Evolutionary conservation across 257 asterid species (phyloP).

Genomic region (Salvia splendens): DNA sequence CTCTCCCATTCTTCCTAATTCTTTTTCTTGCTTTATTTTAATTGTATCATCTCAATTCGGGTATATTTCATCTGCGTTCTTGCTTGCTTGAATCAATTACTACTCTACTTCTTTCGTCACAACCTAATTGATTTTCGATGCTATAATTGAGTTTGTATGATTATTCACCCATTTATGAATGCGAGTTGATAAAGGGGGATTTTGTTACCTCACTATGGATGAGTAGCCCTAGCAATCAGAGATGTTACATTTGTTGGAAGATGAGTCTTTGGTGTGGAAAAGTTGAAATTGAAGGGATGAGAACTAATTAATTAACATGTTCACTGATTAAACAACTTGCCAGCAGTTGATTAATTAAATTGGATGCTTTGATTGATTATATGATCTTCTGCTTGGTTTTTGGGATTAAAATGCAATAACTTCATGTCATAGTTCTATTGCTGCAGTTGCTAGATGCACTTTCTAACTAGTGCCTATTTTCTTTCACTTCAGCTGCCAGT

Average conservation of each 20-base stretch:
- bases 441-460: neutral
- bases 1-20: neutral
- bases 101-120: neutral
- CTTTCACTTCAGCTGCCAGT: conserved; percentile 58
- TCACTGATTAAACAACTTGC: conserved; percentile 1
- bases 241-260: neutral
- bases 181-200: neutral
- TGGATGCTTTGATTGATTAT: neutral
- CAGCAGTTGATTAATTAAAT: neutral
- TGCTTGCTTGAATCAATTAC: conserved; percentile 8
- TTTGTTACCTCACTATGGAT: conserved; percentile 12
- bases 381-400: conserved; percentile 17
- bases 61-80: neutral
- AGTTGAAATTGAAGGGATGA: neutral
- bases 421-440: conserved; percentile 1
- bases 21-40: too few species aligned
- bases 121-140: neutral
- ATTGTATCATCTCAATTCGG: neutral
- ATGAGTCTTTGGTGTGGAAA: conserved; percentile 1
- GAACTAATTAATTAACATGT: neutral
- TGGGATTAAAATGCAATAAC: conserved; percentile 11
- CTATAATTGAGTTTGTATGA: neutral
- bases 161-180: neutral
- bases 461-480: conserved; percentile 38
- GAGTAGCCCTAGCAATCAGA: neutral